Base-by-base conservation (phyloP, 177 flowering plant species). In the Vitis hybrid region DNA sequence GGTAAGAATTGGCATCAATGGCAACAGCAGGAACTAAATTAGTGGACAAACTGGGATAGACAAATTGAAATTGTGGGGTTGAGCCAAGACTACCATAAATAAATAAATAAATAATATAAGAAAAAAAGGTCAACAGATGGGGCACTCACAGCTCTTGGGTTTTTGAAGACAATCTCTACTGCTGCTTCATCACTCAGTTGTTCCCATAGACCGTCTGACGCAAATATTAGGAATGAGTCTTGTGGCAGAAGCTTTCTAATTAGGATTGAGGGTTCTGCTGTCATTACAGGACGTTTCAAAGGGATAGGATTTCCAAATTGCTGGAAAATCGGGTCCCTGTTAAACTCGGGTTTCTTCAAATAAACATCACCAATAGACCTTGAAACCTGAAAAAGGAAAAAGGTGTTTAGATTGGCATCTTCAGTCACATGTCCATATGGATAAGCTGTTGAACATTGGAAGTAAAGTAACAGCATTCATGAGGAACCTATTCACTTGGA, bases 121-220 rank as follows among this genome's bases (percentile, higher is more conserved):
- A 55, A 40, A 32, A 64, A 9, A 18, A n/a, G 19, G 3, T 10
- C 60, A 21, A 18, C 10, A 50, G 18, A 58, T 3, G 64, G 56
- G 56, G 57, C 12, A 77, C 89, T 83, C 60, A 85, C 89, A 55
- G 80, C 69, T 83, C 89, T 80, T 54, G 89, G 87, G 75, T 76
- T 78, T 24, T 77, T 83, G 60, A 68, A 79, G 18, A 85, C 89
- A 18, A 85, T 83, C 6, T 85, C 83, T 10, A 85, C 85, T 9
- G 83, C 87, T 18, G 67, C 79, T 70, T 85, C 82, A 76, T 83
- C 87, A 74, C 78, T 83, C 52, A 85, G 62, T 65, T 83, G 85
- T 59, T 84, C 87, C 88, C 89, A 84, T 12, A 84, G 85, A 27
- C 87, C 89, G 74, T 84, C 88, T 0, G 88, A 84, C 55, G 87